Conservation (phyloP, 1,139 yeast species). For the Ogataea hybrid region DNA sequence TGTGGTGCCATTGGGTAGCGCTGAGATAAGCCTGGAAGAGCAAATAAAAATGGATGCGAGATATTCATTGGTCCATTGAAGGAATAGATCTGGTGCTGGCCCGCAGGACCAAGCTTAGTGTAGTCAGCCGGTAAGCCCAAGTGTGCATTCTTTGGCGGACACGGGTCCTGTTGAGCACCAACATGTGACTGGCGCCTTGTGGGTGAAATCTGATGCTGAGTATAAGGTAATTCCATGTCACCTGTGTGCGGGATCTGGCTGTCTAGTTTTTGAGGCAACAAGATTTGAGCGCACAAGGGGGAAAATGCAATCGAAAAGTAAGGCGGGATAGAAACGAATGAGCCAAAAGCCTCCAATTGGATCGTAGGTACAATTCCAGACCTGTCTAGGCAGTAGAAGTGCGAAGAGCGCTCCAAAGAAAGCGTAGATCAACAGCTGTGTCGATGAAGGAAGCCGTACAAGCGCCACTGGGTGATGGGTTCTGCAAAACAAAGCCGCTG, state of each 20-base stretch:
- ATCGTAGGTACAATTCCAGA: background rate
- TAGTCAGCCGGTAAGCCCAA: background rate
- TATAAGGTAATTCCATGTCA: constrained; percentile 15
- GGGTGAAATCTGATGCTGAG: constrained; percentile 13
- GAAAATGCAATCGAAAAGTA: background rate
- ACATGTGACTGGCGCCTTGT: background rate
- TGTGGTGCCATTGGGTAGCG: background rate
- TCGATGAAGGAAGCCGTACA: background rate
- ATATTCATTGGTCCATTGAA: background rate
- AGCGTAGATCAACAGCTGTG: background rate
- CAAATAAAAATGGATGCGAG: background rate
- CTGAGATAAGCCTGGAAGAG: background rate
- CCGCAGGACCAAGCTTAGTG: background rate
- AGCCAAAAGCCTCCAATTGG: constrained; percentile 1
- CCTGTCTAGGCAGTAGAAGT: background rate
- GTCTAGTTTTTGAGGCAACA: background rate
- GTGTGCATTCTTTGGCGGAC: constrained; percentile 3
- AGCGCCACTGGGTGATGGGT: background rate
- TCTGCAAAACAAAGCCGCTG: background rate
- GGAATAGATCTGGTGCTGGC: background rate
- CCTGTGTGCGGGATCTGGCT: background rate
- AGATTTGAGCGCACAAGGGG: background rate
- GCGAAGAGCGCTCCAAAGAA: background rate
- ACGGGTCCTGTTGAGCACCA: background rate
- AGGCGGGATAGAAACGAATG: constrained; percentile 1